These are phyloP conservation scores for Posidonia oceanica DNA, from an alignment of 116 monocot species.

Conservation along the genomic window DNA sequence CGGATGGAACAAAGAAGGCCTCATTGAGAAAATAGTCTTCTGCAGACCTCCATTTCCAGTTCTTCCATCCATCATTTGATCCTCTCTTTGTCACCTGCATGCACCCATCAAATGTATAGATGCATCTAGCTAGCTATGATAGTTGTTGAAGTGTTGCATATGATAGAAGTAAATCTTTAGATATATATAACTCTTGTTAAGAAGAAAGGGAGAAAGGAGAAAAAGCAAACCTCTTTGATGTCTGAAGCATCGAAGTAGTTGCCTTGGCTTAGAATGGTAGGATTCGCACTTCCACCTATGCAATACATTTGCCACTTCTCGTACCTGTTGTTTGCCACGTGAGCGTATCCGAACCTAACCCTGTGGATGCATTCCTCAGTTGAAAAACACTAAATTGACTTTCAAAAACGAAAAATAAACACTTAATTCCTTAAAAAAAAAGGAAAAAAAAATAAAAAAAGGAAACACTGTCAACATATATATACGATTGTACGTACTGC, in stretches of 20 bases:
- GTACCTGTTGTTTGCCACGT: constrained; percentile 48
- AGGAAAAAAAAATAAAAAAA: no score
- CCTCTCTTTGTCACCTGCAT: constrained; percentile 49
- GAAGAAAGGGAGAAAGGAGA: no score
- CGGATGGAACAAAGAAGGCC: constrained; percentile 53
- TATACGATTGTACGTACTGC: no score
- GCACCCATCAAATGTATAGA: no score
- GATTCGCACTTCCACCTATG: constrained; percentile 47
- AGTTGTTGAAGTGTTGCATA: no score
- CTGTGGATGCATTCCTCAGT: constrained; percentile 7
- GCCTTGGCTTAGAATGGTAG: constrained; percentile 54
- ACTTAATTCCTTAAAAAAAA: no score
- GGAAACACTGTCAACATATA: no score
- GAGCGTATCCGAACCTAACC: constrained; percentile 38
- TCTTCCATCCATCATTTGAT: constrained; percentile 17
- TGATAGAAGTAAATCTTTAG: no score
- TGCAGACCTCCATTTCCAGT: constrained; percentile 53
- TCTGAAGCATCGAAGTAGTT: constrained; percentile 35
- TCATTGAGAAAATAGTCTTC: constrained; percentile 34
- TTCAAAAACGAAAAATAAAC: neutral
- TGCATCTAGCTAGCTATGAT: no score
- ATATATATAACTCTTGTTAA: no score
- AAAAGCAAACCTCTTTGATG: constrained; percentile 20
- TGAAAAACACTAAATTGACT: neutral
- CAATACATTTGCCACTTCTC: constrained; percentile 47